Base-by-base conservation (phyloP, 139 green algal genomes). In the Chlorella sorokiniana region DNA sequence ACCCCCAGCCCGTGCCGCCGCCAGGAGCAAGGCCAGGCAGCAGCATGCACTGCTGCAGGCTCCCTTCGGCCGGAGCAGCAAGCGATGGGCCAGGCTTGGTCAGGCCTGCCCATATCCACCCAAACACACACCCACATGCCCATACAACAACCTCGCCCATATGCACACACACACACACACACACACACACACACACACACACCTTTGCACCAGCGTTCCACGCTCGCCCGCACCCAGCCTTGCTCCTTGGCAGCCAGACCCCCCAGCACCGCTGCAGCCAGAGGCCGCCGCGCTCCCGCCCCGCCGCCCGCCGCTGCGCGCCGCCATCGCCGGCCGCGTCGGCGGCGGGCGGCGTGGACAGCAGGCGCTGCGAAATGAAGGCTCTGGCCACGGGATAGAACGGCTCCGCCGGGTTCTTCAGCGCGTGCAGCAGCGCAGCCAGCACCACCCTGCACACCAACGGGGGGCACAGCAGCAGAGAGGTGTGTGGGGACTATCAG, bases 381-480 rank as follows among this genome's bases (percentile, higher is more conserved):
- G 48, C 33, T 42, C 72, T 35, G 29, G 68, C 75, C 37, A 76
- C 78, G 1, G 65, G 25, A 16, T 69, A 83, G n/a, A 78, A 61
- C 4, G 51, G 45, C 25, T 77, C 48, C 16, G 9, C 29, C 0
- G 78, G 78, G 41, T 63, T 59, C 29, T 84, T 86, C 25, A 81
- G 75, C 3, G 86, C 69, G 33, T 87, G 82, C 40, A 90, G 51
- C 76, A 78, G 87, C 1, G 78, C 81, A 3, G 84, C 76, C 56
- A 90, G 73, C 40, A 90, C 84, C 29, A 90, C 84, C 23, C 86
- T 83, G 16, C 80, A 78, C 8, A 23, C 6, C 64, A 71, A 18
- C 25, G 25, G 61, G 61, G 31, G 18, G n/a, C 64, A 71, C 5
- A 29, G 35, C 23, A 71, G 64, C 23, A 8, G 18, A 45, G 64